phyloP scores from a whole-genome alignment of 2,329 filamentous ascomycete genomes.

The Stagonosporopsis cucurbitacearum region DNA sequence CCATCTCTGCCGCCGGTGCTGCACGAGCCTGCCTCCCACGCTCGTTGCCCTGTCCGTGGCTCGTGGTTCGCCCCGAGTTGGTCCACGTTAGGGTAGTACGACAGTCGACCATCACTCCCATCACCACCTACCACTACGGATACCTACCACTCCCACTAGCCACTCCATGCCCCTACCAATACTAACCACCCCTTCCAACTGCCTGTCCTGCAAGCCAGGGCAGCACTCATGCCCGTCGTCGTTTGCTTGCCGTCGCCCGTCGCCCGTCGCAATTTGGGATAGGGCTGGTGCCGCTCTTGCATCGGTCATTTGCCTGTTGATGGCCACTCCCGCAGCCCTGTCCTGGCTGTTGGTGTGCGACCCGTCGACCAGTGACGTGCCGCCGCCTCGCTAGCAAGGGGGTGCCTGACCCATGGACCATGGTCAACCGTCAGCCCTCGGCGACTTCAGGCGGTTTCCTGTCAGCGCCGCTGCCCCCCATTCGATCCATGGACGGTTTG shows the following conservation, averaged over 20 bases:
- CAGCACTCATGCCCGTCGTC: conserved; percentile 20
- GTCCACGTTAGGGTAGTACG: not conserved
- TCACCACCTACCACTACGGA: too few relatives aligned
- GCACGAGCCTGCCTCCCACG: conserved; percentile 28
- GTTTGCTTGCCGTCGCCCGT: not conserved
- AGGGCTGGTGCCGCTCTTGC: conserved; percentile 44
- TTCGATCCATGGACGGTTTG: too few relatives aligned
- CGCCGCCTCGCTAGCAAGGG: conserved; percentile 22
- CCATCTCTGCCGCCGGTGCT: conserved; percentile 21
- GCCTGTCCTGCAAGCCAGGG: conserved; percentile 24
- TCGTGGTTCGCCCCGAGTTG: not conserved
- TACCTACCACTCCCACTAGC: too few relatives aligned
- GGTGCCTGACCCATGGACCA: conserved; percentile 17
- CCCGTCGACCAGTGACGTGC: conserved; percentile 36
- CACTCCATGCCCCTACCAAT: too few relatives aligned
- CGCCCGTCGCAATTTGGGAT: conserved; percentile 35
- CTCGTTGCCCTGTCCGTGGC: not conserved
- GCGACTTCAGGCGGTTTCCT: conserved; percentile 33
- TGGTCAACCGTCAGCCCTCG: conserved; percentile 41
- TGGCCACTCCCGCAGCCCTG: conserved; percentile 20
- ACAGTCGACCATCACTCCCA: not conserved
- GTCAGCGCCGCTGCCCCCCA: conserved; percentile 32
- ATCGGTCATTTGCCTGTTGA: conserved; percentile 33
- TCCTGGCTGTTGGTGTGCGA: conserved; percentile 36
- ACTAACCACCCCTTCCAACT: too few relatives aligned